A percentile compares a stretch with the other conserved stretches of the same genome.
These are phyloP conservation scores for Stylonectria norvegica DNA, from an alignment of 2,329 filamentous ascomycete species.

Conservation along the genomic window DNA sequence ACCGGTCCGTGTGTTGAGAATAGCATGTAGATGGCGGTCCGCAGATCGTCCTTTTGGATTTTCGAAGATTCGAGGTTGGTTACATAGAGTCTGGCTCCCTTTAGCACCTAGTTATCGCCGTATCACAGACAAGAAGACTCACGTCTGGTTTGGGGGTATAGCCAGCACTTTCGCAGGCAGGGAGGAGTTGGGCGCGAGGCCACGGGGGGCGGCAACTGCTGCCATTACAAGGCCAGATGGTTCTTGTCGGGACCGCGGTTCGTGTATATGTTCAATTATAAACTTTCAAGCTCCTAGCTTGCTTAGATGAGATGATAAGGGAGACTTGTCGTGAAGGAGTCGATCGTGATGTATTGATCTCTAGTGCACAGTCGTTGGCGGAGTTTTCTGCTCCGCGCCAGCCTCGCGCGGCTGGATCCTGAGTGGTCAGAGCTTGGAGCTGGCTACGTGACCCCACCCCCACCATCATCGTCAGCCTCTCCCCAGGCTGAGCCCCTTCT, in stretches of 20 bases:
- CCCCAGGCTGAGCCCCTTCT: conserved; percentile 13
- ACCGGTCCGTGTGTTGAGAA: conserved; percentile 93
- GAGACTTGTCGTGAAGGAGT: too few relatives aligned
- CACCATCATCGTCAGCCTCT: conserved; percentile 20
- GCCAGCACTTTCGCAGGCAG: conserved; percentile 50
- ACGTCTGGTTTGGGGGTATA: conserved; percentile 73
- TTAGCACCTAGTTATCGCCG: conserved; percentile 4
- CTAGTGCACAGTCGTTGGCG: too few relatives aligned
- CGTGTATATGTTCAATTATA: too few relatives aligned
- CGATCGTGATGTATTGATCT: too few relatives aligned
- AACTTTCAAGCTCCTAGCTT: too few relatives aligned
- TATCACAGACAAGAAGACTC: conserved; percentile 34
- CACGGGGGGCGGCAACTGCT: conserved; percentile 35
- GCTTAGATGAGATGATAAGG: too few relatives aligned
- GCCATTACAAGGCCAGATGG: too few relatives aligned
- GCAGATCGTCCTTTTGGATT: conserved; percentile 82
- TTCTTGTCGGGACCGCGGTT: conserved; percentile 9
- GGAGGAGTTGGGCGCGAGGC: conserved; percentile 40
- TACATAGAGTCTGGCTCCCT: conserved; percentile 69
- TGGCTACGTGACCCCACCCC: conserved; percentile 28
- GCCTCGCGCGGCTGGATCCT: conserved; percentile 18
- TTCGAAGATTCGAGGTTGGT: conserved; percentile 83
- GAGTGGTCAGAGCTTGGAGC: conserved; percentile 27
- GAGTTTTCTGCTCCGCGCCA: conserved; percentile 28
- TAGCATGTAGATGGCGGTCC: conserved; percentile 83